A percentile compares a stretch with the other conserved stretches of the same genome.
Conservation (phyloP, 306 rosid species). For the Dryas alaskensis region DNA sequence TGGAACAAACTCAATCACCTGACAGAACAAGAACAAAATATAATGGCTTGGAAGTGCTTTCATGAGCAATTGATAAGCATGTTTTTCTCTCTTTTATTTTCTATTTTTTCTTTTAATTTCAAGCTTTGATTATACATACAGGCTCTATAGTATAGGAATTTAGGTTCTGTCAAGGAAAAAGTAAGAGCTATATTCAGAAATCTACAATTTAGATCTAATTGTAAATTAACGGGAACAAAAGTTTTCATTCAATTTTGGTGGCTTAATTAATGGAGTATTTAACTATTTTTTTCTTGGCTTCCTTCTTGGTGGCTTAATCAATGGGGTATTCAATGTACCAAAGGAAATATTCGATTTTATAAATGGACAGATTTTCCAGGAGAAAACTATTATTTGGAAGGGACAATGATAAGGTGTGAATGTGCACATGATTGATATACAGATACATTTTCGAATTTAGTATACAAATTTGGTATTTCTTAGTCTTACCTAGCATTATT, state of each 20-base stretch:
- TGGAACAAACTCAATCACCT: slow-evolving; percentile 33
- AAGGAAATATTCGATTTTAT: background rate
- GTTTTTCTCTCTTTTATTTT: background rate
- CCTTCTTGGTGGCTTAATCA: background rate
- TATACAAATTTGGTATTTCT: no score
- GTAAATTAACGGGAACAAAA: background rate
- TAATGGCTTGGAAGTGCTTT: slow-evolving; percentile 26
- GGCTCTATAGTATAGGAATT: no score
- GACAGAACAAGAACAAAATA: slow-evolving; percentile 42
- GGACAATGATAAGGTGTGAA: no score
- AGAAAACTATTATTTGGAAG: no score
- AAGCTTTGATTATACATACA: background rate
- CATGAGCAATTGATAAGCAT: background rate
- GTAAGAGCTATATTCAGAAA: background rate
- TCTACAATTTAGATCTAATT: slow-evolving; percentile 3
- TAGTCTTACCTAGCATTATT: no score
- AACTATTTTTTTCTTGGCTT: background rate
- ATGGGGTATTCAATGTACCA: background rate
- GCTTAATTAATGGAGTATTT: background rate
- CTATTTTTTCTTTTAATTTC: background rate
- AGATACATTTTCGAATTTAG: no score
- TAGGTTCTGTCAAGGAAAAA: no score
- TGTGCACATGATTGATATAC: no score
- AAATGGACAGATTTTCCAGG: background rate
- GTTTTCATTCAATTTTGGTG: background rate